phyloP scores from a whole-genome alignment of 176 grass and related monocot genomes.

The Eleusine indica region DNA sequence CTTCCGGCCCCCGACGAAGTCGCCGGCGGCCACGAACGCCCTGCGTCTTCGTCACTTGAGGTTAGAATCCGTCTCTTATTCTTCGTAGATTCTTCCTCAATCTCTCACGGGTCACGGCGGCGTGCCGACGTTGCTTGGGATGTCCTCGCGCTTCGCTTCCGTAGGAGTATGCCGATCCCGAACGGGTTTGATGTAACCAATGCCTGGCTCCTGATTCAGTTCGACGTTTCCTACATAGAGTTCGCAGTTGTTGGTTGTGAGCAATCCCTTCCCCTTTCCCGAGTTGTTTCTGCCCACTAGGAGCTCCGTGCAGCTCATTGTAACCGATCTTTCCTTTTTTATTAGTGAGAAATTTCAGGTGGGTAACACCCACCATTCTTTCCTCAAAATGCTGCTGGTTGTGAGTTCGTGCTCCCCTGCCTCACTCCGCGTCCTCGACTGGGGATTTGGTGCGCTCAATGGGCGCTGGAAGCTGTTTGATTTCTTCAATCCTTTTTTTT shows the following conservation, averaged over 20 bases:
- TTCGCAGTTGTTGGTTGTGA: neutral
- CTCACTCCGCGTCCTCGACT: neutral
- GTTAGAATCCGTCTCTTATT: conserved; percentile 23
- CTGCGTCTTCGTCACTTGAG: neutral
- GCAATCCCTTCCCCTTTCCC: no score
- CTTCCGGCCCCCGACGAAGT: neutral
- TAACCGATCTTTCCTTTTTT: no score
- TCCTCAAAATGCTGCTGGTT: neutral
- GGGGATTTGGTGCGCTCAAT: neutral
- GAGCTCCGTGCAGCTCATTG: no score
- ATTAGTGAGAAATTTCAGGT: no score
- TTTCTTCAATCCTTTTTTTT: neutral
- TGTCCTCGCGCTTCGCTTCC: neutral
- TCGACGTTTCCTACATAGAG: neutral
- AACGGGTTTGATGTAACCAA: neutral
- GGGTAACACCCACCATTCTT: no score
- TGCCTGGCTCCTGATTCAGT: neutral
- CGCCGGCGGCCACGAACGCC: neutral
- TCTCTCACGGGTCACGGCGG: neutral
- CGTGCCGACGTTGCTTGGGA: neutral
- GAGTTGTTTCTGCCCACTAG: no score
- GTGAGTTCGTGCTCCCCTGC: neutral
- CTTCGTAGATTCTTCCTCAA: neutral
- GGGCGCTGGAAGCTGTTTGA: neutral
- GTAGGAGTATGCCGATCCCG: neutral